Base-by-base conservation (phyloP, 495 filamentous ascomycete genomes). In the Penicillium mononematosum region DNA sequence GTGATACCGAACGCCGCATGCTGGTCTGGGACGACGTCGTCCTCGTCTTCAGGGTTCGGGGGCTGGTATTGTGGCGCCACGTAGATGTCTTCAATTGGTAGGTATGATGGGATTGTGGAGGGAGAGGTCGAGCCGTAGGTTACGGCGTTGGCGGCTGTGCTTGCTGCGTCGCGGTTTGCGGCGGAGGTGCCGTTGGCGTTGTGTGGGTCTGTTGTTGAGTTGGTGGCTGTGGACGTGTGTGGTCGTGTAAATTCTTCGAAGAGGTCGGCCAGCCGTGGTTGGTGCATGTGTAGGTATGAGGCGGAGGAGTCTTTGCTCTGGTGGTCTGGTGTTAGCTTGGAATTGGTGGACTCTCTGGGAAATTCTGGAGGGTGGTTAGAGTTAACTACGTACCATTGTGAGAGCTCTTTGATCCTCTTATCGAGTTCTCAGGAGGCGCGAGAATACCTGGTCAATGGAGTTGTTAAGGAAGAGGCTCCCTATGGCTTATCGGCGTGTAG, bases 1-100 rank as follows among this genome's bases (percentile, higher is more conserved):
- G 88, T 82, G 64, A 98, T 97, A 2, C 94, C 94, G 74, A 96
- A 98, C 6, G 94, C 94, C 2, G 94, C 92, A 72, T 98, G 94
- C 77, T 96, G 92, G 65, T 98, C 92, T 1, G 94, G 94, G 11
- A 98, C 92, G 4, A 98, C 89, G 60, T 98, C 94, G 64, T 98
- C 94, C 74, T 98, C 94, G 69, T 98, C 94, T 74, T 98, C 94
- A 0, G 94, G 94, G 72, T 97, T 97, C 46, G 92, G 80, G 1
- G 94, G 94, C 70, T 96, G 91, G 71, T 92, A 85, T 55, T 97
- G 89, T 2, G 89, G 88, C 8, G 89, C 84, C 5, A 98, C 88
- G 77, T 92, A 91, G 71, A 98, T 90, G 53, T 95, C 90, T 70
- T 81, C 76, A 44, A 80, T 67, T 38, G 74, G 76, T 12, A 81